phyloP scores from a whole-genome alignment of 2,329 filamentous ascomycete species.

The Aspergillus transmontanensis region DNA sequence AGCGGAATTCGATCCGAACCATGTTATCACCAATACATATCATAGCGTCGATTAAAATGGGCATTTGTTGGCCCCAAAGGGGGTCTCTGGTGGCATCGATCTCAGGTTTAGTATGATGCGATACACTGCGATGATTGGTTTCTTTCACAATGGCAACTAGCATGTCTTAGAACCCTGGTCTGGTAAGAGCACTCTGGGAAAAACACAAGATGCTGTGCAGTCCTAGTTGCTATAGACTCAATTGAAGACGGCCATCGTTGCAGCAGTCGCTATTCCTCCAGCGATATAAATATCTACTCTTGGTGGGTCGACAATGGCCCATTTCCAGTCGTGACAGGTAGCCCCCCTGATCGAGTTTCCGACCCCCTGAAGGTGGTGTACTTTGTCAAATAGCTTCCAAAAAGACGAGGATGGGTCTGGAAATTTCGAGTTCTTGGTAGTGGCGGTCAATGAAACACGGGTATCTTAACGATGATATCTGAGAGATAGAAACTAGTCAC shows the following conservation, averaged over 20 bases:
- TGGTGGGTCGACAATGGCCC: constrained; percentile 72
- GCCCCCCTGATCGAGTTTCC: constrained; percentile 87
- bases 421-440: too few relatives aligned
- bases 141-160: constrained; percentile 42
- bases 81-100: not conserved
- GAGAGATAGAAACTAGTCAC: constrained; percentile 18
- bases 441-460: not conserved
- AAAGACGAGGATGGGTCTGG: constrained; percentile 27
- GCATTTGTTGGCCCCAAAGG: not conserved
- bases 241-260: constrained; percentile 75
- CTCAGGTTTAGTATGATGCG: not conserved
- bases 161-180: constrained; percentile 58
- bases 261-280: constrained; percentile 70
- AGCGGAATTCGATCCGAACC: not conserved
- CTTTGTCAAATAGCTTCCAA: constrained; percentile 54
- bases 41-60: constrained; percentile 62
- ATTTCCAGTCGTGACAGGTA: constrained; percentile 79
- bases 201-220: constrained; percentile 79
- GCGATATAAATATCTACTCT: constrained; percentile 72
- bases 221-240: constrained; percentile 75
- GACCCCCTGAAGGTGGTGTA: constrained; percentile 79
- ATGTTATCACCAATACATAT: constrained; percentile 38
- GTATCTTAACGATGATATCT: not conserved
- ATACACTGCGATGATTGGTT: constrained; percentile 34
- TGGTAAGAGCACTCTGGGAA: constrained; percentile 76